Conservation (phyloP, 2,329 filamentous ascomycete genomes). For the Simplicillium sp. region DNA sequence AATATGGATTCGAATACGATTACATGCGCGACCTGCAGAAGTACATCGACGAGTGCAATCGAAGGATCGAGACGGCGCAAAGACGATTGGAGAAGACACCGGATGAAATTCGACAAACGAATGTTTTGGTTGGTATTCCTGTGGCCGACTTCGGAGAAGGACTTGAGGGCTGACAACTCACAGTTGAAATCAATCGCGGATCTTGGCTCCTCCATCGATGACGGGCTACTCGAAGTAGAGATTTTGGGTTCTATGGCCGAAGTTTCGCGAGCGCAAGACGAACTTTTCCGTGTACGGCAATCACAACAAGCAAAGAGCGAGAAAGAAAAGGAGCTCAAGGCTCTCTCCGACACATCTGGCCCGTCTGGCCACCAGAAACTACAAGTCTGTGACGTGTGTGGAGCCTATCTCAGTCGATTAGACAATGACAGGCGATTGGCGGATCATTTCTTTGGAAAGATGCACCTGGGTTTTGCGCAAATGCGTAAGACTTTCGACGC, state of each 20-base stretch:
- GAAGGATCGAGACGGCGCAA: conserved; percentile 84
- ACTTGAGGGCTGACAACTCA: too few species aligned
- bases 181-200: conserved; percentile 76
- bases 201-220: conserved; percentile 66
- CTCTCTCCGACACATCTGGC: conserved; percentile 81
- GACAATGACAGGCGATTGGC: conserved; percentile 92
- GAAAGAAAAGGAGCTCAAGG: conserved; percentile 79
- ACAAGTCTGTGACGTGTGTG: conserved; percentile 97
- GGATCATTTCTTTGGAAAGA: conserved; percentile 98
- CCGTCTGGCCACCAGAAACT: conserved; percentile 95
- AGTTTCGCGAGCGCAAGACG: conserved; percentile 74
- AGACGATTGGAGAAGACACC: conserved; percentile 90
- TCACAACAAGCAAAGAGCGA: conserved; percentile 75
- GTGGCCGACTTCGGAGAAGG: not conserved
- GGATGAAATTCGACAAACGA: conserved; percentile 94
- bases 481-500: conserved; percentile 90
- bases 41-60: conserved; percentile 94
- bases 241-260: conserved; percentile 74
- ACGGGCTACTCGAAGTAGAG: conserved; percentile 75
- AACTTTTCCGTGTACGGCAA: conserved; percentile 77
- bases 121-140: conserved; percentile 50
- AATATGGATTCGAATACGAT: conserved; percentile 89
- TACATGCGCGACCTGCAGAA: conserved; percentile 94
- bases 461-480: conserved; percentile 96
- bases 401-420: conserved; percentile 81